Evolutionary conservation across 129 eudicot species (phyloP).

Genomic region (Solidago caesia): DNA sequence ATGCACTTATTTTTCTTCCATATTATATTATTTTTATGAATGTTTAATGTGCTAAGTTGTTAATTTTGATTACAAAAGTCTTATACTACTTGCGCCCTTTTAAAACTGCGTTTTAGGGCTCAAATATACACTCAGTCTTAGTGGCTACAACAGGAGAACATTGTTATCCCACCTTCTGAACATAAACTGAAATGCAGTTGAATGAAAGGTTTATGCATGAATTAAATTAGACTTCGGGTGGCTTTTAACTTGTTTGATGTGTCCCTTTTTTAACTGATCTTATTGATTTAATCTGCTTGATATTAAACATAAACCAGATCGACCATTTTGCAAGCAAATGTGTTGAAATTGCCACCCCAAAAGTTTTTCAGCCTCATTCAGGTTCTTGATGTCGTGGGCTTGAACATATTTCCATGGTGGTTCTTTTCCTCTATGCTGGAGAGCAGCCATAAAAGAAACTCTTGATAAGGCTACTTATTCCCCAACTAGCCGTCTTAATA

Average conservation of each 20-base stretch:
- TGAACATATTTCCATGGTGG: slow-evolving; percentile 66
- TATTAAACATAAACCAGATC: background rate
- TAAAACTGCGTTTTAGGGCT: no score
- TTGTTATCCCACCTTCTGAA: no score
- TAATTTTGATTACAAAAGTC: no score
- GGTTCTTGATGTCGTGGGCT: slow-evolving; percentile 23
- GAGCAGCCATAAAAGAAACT: slow-evolving; percentile 73
- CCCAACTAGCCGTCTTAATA: slow-evolving; percentile 62
- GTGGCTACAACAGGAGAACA: no score
- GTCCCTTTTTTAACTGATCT: background rate
- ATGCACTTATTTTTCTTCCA: background rate
- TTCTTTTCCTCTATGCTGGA: slow-evolving; percentile 94
- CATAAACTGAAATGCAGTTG: background rate
- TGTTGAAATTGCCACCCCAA: background rate
- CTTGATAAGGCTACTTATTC: slow-evolving; percentile 64
- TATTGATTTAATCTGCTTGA: background rate
- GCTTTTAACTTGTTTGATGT: background rate
- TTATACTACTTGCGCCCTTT: no score
- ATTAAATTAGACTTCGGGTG: background rate
- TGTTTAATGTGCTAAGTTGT: no score
- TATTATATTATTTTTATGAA: no score
- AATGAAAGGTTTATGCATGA: background rate
- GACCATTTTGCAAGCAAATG: background rate
- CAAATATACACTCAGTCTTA: no score
- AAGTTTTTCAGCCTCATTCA: slow-evolving; percentile 8